Evolutionary conservation across 257 asterid species (phyloP).

Genomic region (Mitragyna speciosa): DNA sequence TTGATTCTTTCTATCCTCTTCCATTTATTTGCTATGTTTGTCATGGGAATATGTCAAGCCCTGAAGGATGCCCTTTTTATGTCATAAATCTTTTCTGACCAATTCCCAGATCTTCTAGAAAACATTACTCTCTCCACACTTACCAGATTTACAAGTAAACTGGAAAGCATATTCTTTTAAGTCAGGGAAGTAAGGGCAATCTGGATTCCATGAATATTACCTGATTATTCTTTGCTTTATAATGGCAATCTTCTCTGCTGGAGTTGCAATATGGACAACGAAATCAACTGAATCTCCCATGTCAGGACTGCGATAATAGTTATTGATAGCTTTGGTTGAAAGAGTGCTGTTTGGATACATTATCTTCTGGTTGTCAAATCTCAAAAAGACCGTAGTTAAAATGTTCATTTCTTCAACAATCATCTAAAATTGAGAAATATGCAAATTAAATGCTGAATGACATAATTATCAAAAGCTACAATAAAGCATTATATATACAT

Average conservation of each 20-base stretch:
- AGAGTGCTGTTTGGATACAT: conserved; percentile 27
- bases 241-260: conserved; percentile 29
- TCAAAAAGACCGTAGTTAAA: conserved; percentile 37
- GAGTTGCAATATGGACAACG: conserved; percentile 26
- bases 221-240: conserved; percentile 25
- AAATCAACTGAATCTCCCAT: conserved; percentile 30
- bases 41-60: not conserved
- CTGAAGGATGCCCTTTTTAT: not conserved
- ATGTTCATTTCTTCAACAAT: conserved; percentile 94
- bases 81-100: not conserved
- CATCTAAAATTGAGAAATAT: conserved; percentile 44
- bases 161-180: not conserved
- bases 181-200: not conserved
- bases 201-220: not conserved
- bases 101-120: not conserved
- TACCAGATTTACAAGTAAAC: not conserved
- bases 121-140: not conserved
- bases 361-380: conserved; percentile 28
- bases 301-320: conserved; percentile 33
- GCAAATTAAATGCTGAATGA: not conserved
- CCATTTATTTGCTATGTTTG: not conserved
- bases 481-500: not conserved
- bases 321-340: conserved; percentile 22
- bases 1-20: not conserved
- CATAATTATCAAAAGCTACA: not conserved